phyloP scores from a whole-genome alignment of 371 early-diverging fungal genomes.

The Zychaea mexicana region DNA sequence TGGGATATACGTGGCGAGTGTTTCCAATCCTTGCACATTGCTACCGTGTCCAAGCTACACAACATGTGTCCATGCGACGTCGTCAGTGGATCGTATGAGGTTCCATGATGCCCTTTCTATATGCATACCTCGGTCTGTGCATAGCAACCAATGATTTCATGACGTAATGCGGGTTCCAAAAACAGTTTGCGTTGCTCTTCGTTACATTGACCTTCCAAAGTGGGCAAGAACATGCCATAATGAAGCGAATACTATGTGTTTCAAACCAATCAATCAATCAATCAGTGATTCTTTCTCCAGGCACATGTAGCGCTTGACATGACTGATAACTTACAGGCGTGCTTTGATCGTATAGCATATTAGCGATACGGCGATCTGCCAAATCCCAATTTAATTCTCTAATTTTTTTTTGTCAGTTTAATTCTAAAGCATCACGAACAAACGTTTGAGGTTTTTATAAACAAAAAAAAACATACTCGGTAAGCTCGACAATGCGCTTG shows the following conservation, averaged over 20 bases:
- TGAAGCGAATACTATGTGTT: slow-evolving; percentile 50
- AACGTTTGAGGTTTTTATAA: no score
- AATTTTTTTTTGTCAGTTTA: no score
- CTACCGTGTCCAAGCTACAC: slow-evolving; percentile 71
- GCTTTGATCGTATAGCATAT: neutral
- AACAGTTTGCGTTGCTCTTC: slow-evolving; percentile 81
- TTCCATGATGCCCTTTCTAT: no score
- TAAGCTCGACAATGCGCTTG: slow-evolving; percentile 51
- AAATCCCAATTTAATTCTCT: slow-evolving; percentile 1
- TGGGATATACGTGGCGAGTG: slow-evolving; percentile 82
- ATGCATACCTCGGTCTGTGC: slow-evolving; percentile 84
- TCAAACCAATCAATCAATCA: neutral
- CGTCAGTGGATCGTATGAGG: no score
- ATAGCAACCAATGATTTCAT: slow-evolving; percentile 84
- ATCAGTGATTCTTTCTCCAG: neutral
- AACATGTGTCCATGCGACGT: no score
- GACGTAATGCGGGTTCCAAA: slow-evolving; percentile 71
- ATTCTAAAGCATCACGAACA: no score
- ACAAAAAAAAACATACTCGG: slow-evolving; percentile 23
- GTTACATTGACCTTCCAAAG: slow-evolving; percentile 71
- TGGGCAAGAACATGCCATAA: slow-evolving; percentile 78
- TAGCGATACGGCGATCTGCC: neutral
- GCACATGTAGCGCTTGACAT: neutral
- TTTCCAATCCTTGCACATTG: slow-evolving; percentile 87
- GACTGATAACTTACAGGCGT: neutral